Conservation (phyloP, 208 protist species). For the Herpetomonas samuelpessoai region DNA sequence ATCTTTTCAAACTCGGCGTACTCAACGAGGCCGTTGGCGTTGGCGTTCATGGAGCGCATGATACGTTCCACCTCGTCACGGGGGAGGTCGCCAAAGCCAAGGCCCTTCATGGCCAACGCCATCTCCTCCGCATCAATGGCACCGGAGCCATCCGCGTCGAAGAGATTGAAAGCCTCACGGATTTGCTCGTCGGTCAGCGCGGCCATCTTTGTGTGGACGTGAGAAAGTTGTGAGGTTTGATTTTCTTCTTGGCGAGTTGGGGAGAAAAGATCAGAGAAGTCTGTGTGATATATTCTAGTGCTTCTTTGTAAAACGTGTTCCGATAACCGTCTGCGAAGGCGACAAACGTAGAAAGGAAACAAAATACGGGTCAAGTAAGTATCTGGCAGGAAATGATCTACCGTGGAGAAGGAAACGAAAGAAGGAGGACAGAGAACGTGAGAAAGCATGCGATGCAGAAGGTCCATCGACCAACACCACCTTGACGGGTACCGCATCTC, state of each 20-base stretch:
- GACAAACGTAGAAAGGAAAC: too few relatives aligned
- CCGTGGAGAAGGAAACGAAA: background rate
- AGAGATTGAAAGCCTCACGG: constrained; percentile 97
- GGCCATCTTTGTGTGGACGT: constrained; percentile 70
- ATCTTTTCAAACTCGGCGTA: constrained; percentile 90
- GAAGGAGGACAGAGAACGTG: constrained; percentile 3
- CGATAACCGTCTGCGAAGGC: too few relatives aligned
- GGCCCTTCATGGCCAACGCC: constrained; percentile 94
- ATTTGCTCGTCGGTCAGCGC: constrained; percentile 93
- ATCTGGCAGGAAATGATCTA: background rate
- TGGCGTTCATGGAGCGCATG: constrained; percentile 78
- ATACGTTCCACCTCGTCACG: constrained; percentile 94
- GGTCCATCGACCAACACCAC: too few relatives aligned
- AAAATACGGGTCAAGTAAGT: background rate
- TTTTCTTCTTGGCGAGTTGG: too few relatives aligned
- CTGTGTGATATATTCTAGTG: too few relatives aligned
- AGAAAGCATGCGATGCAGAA: too few relatives aligned
- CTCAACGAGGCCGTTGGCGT: constrained; percentile 87
- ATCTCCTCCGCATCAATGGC: constrained; percentile 93
- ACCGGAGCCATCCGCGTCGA: constrained; percentile 94
- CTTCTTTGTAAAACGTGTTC: too few relatives aligned
- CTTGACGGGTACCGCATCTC: too few relatives aligned
- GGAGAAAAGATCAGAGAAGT: background rate
- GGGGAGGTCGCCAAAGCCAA: constrained; percentile 93
- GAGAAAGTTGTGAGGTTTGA: too few relatives aligned